These are phyloP conservation scores for Daldinia decipiens DNA, from an alignment of 495 filamentous ascomycete genomes.

Conservation along the genomic window DNA sequence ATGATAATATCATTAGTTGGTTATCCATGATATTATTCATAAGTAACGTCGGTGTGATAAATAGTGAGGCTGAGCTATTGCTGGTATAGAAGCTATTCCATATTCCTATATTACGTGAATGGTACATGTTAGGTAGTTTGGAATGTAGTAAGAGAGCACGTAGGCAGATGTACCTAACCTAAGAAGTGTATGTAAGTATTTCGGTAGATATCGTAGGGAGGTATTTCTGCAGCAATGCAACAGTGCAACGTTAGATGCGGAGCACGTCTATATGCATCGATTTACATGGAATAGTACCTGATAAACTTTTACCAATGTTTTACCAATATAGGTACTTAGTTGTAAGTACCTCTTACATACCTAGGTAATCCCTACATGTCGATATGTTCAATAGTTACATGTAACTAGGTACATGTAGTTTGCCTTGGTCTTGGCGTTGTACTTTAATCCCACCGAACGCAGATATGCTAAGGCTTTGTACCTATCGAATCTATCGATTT, in stretches of 20 bases:
- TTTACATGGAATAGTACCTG: neutral
- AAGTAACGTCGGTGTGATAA: neutral
- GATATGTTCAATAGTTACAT: too few species aligned
- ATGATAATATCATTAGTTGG: neutral
- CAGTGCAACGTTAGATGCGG: neutral
- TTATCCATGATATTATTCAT: neutral
- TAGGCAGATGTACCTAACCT: too few species aligned
- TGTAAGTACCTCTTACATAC: too few species aligned
- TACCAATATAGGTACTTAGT: too few species aligned
- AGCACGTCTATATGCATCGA: neutral
- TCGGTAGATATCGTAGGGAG: neutral
- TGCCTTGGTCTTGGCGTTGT: constrained; percentile 9
- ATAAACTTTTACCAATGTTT: neutral
- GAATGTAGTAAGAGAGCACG: neutral
- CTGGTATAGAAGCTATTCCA: too few species aligned
- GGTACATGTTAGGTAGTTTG: neutral
- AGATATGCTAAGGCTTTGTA: neutral
- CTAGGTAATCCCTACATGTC: too few species aligned
- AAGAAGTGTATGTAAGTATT: neutral
- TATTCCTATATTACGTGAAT: neutral
- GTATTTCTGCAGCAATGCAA: neutral
- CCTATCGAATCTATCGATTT: neutral
- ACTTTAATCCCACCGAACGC: constrained; percentile 1
- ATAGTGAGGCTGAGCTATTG: constrained; percentile 1
- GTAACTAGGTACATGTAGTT: too few species aligned